Base-by-base conservation (phyloP, 169 alveolate genomes). In the Plasmodium vinckei region DNA sequence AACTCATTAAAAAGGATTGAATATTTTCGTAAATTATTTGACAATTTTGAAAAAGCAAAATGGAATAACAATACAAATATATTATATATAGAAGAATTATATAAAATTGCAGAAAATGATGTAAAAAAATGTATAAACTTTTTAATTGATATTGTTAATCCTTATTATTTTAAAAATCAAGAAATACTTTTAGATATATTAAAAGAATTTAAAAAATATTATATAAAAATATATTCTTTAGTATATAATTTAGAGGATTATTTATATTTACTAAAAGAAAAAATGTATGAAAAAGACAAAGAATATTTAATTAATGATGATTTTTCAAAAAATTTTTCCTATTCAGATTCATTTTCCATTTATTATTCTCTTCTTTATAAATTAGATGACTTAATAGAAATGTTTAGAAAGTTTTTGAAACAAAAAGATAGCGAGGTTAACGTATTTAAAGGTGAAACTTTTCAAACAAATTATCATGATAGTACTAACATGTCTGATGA, bases 181-280 rank as follows among this genome's bases (percentile, higher is more conserved):
- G 63, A 77, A 7, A 54, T 64, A 7, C 46, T 77, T 3, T 44
- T 64, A 51, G 51, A 25, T 17, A 54, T 77, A n/a, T 57, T 77
- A 3, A 47, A 64, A 5, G 79, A 77, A n/a, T 77, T 77, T 64
- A 77, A 77, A 68, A 67, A 51, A 64, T 77, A 77, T 69, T 77
- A 64, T 47, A 64, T 63, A 5, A 51, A 54, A 2, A 57, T 77
- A 4, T 77, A 77, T 39, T 47, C 79, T 10, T 39, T 77, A 27
- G 89, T 77, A 9, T 77, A 77, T 42, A 77, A 77, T 56, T 59
- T 77, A 42, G 89, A 77, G 39, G 89, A 77, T 17, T 77, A 77
- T 44, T 9, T 77, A 65, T 77, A 64, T 53, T 33, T 77, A n/a
- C 56, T 77, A 46, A 77, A 65, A 68, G 89, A 77, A n/a, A 77